A percentile compares a stretch with the other conserved stretches of the same genome.
These are phyloP conservation scores for Flaveria ramosissima DNA, from an alignment of 129 eudicot species.

Conservation along the genomic window DNA sequence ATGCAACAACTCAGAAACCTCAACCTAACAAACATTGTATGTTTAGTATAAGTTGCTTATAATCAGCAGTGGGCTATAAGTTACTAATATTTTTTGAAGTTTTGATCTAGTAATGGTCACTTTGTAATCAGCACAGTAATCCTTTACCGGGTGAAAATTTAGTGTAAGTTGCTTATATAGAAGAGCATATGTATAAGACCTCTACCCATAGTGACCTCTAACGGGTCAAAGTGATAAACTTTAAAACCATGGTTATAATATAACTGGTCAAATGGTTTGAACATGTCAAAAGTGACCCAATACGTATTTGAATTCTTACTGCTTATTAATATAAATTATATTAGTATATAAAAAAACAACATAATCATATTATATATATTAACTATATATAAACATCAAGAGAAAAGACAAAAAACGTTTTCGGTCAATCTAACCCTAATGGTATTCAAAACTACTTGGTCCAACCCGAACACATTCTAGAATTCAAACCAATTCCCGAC, in stretches of 20 bases:
- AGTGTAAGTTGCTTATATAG: background rate
- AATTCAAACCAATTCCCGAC: background rate
- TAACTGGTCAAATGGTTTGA: background rate
- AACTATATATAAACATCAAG: background rate
- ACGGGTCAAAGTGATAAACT: constrained; percentile 3
- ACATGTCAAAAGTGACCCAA: background rate
- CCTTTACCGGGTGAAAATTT: background rate
- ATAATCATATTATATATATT: background rate
- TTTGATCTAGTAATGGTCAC: constrained; percentile 3
- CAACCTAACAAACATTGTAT: background rate
- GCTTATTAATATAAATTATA: background rate
- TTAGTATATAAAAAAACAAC: background rate
- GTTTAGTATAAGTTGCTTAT: background rate
- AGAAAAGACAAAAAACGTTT: background rate
- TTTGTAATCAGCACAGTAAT: background rate
- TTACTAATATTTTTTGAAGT: background rate
- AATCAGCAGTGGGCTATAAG: background rate
- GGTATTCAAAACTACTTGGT: background rate
- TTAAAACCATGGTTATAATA: background rate
- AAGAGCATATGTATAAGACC: background rate
- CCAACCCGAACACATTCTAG: background rate
- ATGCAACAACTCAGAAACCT: constrained; percentile 7
- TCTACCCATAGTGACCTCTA: background rate
- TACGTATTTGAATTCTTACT: background rate
- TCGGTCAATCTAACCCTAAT: background rate